Conservation (phyloP, 2,329 filamentous ascomycete species). For the Paracorniculantispora psalliotae region DNA sequence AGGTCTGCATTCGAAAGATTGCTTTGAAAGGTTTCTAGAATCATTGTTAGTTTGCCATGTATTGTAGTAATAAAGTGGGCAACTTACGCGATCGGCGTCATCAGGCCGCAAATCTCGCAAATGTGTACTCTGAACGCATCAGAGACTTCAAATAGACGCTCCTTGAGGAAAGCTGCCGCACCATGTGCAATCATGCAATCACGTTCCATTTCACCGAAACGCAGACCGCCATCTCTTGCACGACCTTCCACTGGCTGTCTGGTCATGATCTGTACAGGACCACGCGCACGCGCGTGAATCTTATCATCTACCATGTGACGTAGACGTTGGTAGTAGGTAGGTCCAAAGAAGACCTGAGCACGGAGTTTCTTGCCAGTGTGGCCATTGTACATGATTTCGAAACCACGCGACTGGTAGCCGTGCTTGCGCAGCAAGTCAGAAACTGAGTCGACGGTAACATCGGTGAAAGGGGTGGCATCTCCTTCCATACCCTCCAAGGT, state of each 20-base stretch:
- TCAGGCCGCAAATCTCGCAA: conserved; percentile 96
- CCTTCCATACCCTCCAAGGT: conserved; percentile 92
- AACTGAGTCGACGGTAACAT: conserved; percentile 92
- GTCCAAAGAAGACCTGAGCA: conserved; percentile 92
- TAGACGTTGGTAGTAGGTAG: conserved; percentile 97
- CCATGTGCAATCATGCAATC: conserved; percentile 99
- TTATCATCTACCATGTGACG: conserved; percentile 99
- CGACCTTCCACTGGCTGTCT: conserved; percentile 97
- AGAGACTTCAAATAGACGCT: conserved; percentile 93
- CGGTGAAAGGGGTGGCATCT: conserved; percentile 95
- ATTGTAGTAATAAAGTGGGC: neutral
- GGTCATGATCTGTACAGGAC: conserved; percentile 94
- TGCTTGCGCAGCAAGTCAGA: conserved; percentile 81
- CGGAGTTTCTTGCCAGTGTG: conserved; percentile 92
- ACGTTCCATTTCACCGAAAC: conserved; percentile 99
- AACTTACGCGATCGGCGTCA: conserved; percentile 98
- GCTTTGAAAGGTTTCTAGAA: conserved; percentile 81
- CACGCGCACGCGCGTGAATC: conserved; percentile 97
- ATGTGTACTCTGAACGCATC: conserved; percentile 98
- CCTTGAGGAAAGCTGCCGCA: conserved; percentile 93
- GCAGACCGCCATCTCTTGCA: conserved; percentile 93
- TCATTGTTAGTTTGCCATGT: conserved; percentile 28
- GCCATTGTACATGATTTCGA: conserved; percentile 98
- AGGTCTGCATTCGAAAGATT: conserved; percentile 91
- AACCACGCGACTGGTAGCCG: conserved; percentile 94